These are phyloP conservation scores for Carex parvula DNA, from an alignment of 176 grass and related monocot species.

Conservation along the genomic window DNA sequence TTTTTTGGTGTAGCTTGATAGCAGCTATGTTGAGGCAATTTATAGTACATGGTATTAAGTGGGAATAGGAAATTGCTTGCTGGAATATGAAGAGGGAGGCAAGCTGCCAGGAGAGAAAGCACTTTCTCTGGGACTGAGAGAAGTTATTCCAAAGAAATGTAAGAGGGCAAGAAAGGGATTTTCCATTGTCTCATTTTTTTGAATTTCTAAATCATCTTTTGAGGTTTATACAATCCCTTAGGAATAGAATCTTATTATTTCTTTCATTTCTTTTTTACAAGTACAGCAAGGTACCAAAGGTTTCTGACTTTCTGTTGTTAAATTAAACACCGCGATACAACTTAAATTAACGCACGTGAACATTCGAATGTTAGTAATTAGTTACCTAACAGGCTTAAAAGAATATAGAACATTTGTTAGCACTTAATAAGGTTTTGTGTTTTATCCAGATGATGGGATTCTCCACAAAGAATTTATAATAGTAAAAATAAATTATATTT, in stretches of 20 bases:
- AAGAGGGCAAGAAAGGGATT: conserved; percentile 61
- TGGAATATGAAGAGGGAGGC: conserved; percentile 40
- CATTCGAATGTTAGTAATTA: neutral
- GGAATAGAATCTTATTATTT: neutral
- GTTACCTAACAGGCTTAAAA: neutral
- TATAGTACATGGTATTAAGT: conserved; percentile 53
- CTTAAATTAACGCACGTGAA: neutral
- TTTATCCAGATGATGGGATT: neutral
- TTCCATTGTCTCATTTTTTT: conserved; percentile 13
- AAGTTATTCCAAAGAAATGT: conserved; percentile 67
- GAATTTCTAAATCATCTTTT: neutral
- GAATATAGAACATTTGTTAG: neutral
- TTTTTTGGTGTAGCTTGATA: conserved; percentile 31
- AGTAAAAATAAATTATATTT: too few species aligned
- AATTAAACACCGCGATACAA: neutral
- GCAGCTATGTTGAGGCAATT: conserved; percentile 29
- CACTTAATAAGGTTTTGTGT: neutral
- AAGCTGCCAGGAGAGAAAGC: conserved; percentile 38
- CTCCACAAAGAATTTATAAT: neutral
- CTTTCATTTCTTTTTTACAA: too few species aligned
- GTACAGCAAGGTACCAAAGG: neutral
- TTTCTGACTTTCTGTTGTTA: too few species aligned
- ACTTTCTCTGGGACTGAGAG: conserved; percentile 36
- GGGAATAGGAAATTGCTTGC: conserved; percentile 36
- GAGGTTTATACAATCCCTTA: neutral